Evolutionary conservation across 805 yeast genomes (phyloP), one percentile per base, ranked within the genome.

Genomic region (Wickerhamomyces strasburgensis): DNA sequence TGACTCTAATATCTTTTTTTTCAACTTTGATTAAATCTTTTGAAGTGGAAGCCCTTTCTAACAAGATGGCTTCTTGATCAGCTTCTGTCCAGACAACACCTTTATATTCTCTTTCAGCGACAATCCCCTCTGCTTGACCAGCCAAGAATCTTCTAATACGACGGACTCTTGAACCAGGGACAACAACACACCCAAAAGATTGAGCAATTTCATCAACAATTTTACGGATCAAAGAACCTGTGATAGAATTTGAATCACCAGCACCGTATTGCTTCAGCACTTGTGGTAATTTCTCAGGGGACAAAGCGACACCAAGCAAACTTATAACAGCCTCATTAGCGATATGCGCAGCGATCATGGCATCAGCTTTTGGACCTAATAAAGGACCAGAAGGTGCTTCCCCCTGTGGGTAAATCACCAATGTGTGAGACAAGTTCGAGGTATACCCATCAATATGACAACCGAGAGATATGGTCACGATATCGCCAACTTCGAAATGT

Each of bases 381-480:
- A 84, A 68, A 11, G 98, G 98, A 25, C 87, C 93, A 14, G 73
- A 61, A 33, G 90, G 89, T 25, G 52, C 51, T 40, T 59, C 68
- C 26, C 78, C 80, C 23, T 79, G 77, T 35, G 94, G 94, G 51
- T 77, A 84, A 37, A 88, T 78, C 21, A 88, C 93, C 44, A 87
- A 55, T 2, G 97, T 89, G 61, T 93, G 98, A 19, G 95, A 78
- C 9, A 77, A 78, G 57, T 78, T 76, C 2, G 95, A 79, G 10
- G 97, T 84, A 66, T 89, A 93, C 38, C 98, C 98, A 61, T 93
- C 98, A 49, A 93, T 76, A 47, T 93, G 97, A 42, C 83, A 89
- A 33, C 97, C 98, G 19, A 90, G 69, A 10, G 84, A 68, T 40
- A 93, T 73, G 44, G 90, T 89, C 24, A 86, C 86, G 33, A 89